These are phyloP conservation scores for Naematelia encephala DNA, from an alignment of 768 basidiomycete genomes.

Conservation along the genomic window DNA sequence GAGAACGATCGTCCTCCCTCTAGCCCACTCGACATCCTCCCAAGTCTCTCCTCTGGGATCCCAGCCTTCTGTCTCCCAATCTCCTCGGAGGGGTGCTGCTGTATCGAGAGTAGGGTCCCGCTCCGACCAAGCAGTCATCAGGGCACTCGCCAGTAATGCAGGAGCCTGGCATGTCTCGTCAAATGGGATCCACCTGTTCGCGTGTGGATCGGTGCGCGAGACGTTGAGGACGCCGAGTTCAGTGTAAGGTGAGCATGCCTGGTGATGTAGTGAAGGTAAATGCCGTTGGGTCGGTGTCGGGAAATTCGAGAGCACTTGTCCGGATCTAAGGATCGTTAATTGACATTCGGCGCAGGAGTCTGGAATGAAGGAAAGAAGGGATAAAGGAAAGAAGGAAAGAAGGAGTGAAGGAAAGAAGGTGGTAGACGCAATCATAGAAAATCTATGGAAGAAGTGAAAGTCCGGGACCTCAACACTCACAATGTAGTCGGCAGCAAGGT, in stretches of 20 bases:
- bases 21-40: constrained; percentile 27
- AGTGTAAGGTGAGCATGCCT: constrained; percentile 23
- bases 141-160: constrained; percentile 14
- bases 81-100: neutral
- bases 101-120: neutral
- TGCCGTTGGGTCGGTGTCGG: neutral
- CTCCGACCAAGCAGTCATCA: constrained; percentile 7
- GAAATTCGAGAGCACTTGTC: neutral
- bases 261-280: neutral
- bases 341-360: too few species aligned
- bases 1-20: constrained; percentile 29
- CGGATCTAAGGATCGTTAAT: neutral
- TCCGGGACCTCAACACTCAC: too few species aligned
- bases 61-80: constrained; percentile 7
- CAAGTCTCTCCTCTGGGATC: neutral
- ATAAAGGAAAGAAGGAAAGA: too few species aligned
- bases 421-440: too few species aligned
- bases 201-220: constrained; percentile 12
- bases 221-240: constrained; percentile 21
- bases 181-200: constrained; percentile 30
- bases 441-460: too few species aligned
- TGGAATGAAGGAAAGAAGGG: too few species aligned
- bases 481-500: neutral
- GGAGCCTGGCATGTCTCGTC: constrained; percentile 16
- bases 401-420: too few species aligned